Evolutionary conservation across 257 asterid genomes (phyloP).

Genomic region (Petrea volubilis): DNA sequence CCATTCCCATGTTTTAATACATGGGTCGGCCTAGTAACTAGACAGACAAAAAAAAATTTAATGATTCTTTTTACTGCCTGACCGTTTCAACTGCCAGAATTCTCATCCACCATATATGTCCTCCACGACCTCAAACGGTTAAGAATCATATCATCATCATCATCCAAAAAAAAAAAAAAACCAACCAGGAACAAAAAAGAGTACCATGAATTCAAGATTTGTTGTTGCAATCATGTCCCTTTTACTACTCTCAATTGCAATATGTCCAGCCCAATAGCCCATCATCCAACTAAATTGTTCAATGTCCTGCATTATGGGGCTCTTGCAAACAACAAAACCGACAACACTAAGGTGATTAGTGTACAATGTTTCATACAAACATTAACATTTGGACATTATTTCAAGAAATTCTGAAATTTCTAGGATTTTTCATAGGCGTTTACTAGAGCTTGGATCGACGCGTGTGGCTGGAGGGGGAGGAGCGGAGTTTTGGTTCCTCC

Average conservation of each 20-base stretch:
- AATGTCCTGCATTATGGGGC: conserved; percentile 19
- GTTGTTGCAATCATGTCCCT: not conserved
- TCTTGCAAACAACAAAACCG: conserved; percentile 21
- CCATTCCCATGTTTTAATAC: not conserved
- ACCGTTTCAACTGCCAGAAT: conserved; percentile 13
- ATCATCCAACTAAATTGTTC: conserved; percentile 21
- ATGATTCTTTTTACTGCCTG: not conserved
- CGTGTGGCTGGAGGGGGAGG: conserved; percentile 37
- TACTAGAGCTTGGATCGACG: conserved; percentile 41
- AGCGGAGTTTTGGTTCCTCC: conserved; percentile 37
- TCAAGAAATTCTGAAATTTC: not conserved
- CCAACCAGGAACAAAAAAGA: not conserved
- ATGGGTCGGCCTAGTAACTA: not conserved
- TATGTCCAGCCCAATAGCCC: not conserved
- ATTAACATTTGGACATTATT: not conserved
- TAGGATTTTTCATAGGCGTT: conserved; percentile 38
- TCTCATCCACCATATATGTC: not conserved
- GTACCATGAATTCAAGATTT: conserved; percentile 15
- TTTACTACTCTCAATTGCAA: not conserved
- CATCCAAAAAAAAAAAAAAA: not conserved
- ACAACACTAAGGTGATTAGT: conserved; percentile 23
- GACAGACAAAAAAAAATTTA: not conserved
- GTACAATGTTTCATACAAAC: not conserved
- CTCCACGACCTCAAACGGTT: not conserved
- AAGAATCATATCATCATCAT: not conserved